Evolutionary conservation across 1,284 basidiomycete species (phyloP).

Genomic region (Peniophora sp.): DNA sequence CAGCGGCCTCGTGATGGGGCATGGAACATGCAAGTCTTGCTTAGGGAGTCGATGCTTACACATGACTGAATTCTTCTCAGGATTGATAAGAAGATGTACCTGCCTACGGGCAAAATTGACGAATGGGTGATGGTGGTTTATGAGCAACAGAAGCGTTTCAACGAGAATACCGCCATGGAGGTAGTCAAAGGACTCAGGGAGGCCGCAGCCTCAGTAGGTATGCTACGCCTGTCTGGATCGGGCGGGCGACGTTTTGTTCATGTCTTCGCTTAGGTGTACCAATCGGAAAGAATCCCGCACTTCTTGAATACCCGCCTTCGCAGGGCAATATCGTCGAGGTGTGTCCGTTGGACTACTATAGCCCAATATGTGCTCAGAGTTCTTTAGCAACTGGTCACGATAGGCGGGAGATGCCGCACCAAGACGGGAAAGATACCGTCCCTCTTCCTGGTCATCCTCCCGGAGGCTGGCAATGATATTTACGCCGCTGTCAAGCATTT

Average conservation of each 20-base stretch:
- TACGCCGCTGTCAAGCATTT: constrained; percentile 76
- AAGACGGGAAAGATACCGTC: constrained; percentile 36
- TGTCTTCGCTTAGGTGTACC: constrained; percentile 53
- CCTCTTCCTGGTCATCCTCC: constrained; percentile 62
- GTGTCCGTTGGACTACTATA: constrained; percentile 6
- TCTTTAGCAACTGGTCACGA: constrained; percentile 37
- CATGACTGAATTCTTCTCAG: constrained; percentile 22
- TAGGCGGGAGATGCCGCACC: constrained; percentile 35
- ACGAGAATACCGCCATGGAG: constrained; percentile 30
- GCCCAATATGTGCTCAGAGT: constrained; percentile 1
- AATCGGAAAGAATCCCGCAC: constrained; percentile 31
- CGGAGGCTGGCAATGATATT: constrained; percentile 64
- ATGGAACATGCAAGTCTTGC: constrained; percentile 62
- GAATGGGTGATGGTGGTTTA: constrained; percentile 60
- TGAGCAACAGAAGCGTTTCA: constrained; percentile 49
- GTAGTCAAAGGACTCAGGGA: constrained; percentile 41
- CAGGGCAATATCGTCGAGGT: constrained; percentile 46
- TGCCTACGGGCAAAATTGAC: constrained; percentile 35
- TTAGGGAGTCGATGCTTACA: constrained; percentile 6
- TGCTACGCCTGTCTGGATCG: constrained; percentile 20
- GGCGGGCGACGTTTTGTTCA: neutral
- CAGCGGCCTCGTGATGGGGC: constrained; percentile 54
- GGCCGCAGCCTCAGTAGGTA: constrained; percentile 49
- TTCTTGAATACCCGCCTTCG: constrained; percentile 43
- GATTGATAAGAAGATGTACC: constrained; percentile 59